Conservation (phyloP, 495 filamentous ascomycete genomes). For the Cercophora samala region DNA sequence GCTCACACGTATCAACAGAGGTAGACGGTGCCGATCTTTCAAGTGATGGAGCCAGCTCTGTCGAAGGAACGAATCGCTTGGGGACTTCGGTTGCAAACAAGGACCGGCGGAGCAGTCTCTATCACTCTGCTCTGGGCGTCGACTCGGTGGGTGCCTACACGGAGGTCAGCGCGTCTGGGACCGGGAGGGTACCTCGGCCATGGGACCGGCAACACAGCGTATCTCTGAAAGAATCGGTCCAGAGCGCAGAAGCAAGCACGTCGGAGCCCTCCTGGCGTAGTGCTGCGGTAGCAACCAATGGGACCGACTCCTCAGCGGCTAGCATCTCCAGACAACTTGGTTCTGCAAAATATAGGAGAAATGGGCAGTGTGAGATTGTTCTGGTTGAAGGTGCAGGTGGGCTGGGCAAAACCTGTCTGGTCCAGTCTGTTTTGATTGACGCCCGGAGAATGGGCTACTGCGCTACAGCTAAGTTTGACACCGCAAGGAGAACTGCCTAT, state of each 20-base stretch:
- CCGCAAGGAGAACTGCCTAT: conserved; percentile 74
- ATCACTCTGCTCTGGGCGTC: conserved; percentile 29
- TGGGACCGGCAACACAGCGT: conserved; percentile 40
- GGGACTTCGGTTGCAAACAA: conserved; percentile 46
- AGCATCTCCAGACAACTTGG: conserved; percentile 45
- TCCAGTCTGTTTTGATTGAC: conserved; percentile 70
- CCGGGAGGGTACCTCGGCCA: conserved; percentile 27
- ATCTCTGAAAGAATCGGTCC: conserved; percentile 33
- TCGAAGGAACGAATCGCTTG: conserved; percentile 39
- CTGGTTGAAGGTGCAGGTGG: conserved; percentile 72
- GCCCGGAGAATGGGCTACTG: conserved; percentile 77
- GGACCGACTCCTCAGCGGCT: conserved; percentile 31
- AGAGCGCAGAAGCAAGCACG: conserved; percentile 31
- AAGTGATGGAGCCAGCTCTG: conserved; percentile 49
- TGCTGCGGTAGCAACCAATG: conserved; percentile 17
- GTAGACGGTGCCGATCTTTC: conserved; percentile 52
- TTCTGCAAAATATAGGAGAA: conserved; percentile 59
- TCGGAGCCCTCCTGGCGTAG: conserved; percentile 33
- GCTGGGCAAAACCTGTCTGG: conserved; percentile 77
- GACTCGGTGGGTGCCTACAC: conserved; percentile 21
- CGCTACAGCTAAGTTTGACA: conserved; percentile 80
- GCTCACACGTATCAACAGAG: conserved; percentile 56
- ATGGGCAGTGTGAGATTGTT: conserved; percentile 72
- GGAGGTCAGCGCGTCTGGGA: conserved; percentile 21
- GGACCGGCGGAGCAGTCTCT: conserved; percentile 40